Evolutionary conservation across 148 eudicot species (phyloP).

Genomic region (Cornus kousa): DNA sequence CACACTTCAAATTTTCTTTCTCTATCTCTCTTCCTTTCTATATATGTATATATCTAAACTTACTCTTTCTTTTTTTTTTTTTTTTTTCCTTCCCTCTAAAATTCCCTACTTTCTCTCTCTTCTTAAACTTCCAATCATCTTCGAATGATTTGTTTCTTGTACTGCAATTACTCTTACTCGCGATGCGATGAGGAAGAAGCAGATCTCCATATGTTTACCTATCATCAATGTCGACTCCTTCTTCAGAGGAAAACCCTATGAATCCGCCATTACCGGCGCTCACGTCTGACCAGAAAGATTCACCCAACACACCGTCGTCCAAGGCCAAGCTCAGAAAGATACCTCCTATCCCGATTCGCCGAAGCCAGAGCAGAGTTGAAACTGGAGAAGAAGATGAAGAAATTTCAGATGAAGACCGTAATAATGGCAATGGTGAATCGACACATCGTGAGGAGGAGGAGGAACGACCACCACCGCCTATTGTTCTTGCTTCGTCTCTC

Average conservation of each 20-base stretch:
- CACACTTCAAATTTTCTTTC: not conserved
- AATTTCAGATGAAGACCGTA: not conserved
- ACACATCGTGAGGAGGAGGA: not conserved
- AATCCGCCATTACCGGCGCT: conserved; percentile 7
- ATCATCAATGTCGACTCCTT: conserved; percentile 29
- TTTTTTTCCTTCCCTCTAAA: not conserved
- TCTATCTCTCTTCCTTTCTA: not conserved
- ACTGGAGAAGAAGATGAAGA: not conserved
- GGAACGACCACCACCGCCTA: conserved; percentile 26
- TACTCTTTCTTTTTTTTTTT: too few relatives aligned
- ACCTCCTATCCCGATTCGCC: conserved; percentile 37
- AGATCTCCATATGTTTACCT: not conserved
- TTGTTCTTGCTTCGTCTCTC: conserved; percentile 47
- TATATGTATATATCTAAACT: too few relatives aligned
- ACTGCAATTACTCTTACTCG: not conserved
- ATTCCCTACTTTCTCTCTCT: not conserved
- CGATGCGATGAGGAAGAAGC: not conserved
- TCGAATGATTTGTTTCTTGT: not conserved
- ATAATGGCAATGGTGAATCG: conserved; percentile 16
- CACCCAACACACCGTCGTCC: conserved; percentile 11
- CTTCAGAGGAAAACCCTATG: conserved; percentile 5
- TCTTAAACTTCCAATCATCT: not conserved
- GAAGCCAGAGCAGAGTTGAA: not conserved
- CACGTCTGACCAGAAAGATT: conserved; percentile 13
- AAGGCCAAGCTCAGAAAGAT: conserved; percentile 41